These are phyloP conservation scores for Dianthus caryophyllus DNA, from an alignment of 148 eudicot species.

Conservation along the genomic window DNA sequence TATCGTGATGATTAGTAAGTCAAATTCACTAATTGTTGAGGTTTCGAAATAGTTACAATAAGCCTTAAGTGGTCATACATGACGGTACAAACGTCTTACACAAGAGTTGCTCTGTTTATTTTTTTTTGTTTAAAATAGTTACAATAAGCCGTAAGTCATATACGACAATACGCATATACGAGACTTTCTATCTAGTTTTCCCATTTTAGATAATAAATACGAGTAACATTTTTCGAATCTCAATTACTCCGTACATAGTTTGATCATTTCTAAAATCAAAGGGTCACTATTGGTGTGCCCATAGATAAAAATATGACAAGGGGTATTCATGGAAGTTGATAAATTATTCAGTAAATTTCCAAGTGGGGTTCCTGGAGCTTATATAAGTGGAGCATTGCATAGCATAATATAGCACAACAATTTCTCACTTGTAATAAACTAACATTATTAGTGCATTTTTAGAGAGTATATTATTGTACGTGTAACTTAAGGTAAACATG, in stretches of 20 bases:
- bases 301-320: background rate
- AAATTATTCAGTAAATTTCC: background rate
- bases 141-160: too few relatives aligned
- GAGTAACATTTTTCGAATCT: background rate
- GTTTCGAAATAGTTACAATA: too few relatives aligned
- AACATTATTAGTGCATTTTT: background rate
- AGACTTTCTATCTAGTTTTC: too few relatives aligned
- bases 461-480: background rate
- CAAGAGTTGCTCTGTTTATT: too few relatives aligned
- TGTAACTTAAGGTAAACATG: background rate
- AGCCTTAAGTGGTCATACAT: too few relatives aligned
- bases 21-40: too few relatives aligned
- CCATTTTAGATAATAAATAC: too few relatives aligned
- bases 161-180: too few relatives aligned
- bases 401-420: background rate
- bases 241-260: background rate
- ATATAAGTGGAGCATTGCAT: background rate
- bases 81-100: too few relatives aligned
- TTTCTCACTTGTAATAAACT: background rate
- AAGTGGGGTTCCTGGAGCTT: slow-evolving; percentile 1
- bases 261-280: background rate
- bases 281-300: slow-evolving; percentile 6
- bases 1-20: too few relatives aligned
- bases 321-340: background rate
- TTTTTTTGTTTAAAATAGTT: too few relatives aligned